These are phyloP conservation scores for Erodium texanum DNA, from an alignment of 441 rosid genomes.

Conservation along the genomic window DNA sequence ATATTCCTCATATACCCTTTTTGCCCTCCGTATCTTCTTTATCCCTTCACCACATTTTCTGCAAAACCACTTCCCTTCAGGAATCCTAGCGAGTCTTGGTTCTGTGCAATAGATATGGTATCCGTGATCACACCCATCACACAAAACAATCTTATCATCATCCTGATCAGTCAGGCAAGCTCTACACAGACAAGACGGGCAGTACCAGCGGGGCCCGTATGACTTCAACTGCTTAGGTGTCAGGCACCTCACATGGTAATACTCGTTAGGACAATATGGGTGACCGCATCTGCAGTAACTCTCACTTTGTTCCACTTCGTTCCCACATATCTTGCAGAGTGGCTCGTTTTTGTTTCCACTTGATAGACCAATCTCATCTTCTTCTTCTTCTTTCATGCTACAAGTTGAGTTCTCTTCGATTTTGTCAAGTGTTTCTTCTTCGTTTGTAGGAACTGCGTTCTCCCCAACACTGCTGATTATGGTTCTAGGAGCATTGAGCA, in stretches of 20 bases:
- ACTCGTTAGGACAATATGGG: constrained; percentile 47
- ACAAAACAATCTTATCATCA: constrained; percentile 63
- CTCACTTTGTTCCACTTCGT: constrained; percentile 31
- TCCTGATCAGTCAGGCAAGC: constrained; percentile 63
- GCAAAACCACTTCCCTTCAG: constrained; percentile 79
- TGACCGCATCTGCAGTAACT: constrained; percentile 53
- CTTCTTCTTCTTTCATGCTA: constrained; percentile 25
- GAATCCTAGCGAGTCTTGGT: constrained; percentile 48
- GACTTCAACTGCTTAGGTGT: constrained; percentile 46
- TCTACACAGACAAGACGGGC: constrained; percentile 91
- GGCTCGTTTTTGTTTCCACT: constrained; percentile 17
- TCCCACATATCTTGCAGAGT: constrained; percentile 56
- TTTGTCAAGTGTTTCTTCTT: constrained; percentile 21
- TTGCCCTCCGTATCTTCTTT: constrained; percentile 40
- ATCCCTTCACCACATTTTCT: constrained; percentile 49
- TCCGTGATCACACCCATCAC: constrained; percentile 88
- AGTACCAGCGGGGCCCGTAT: constrained; percentile 65
- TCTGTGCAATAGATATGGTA: constrained; percentile 77
- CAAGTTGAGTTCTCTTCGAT: constrained; percentile 35
- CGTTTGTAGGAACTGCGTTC: neutral
- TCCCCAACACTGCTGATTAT: constrained; percentile 12
- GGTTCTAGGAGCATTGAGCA: constrained; percentile 40
- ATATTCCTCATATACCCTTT: constrained; percentile 32
- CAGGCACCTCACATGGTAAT: constrained; percentile 73
- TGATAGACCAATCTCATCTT: neutral